phyloP scores from a whole-genome alignment of 805 yeast genomes.

The Sungouiozyma intestinalis region DNA sequence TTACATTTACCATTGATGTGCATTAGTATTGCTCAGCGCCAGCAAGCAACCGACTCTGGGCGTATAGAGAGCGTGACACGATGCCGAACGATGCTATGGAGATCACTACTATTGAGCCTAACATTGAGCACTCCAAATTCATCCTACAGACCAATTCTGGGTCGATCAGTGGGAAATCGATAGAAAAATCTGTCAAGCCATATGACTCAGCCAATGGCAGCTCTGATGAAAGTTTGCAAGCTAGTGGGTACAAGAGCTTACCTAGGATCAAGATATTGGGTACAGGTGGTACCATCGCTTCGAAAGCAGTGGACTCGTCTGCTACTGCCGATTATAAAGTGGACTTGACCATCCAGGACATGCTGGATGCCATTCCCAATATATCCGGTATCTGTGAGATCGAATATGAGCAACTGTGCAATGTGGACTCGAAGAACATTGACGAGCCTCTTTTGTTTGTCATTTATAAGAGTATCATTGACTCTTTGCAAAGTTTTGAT shows the following conservation, averaged over 20 bases:
- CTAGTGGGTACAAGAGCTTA: conserved; percentile 10
- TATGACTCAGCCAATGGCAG: neutral
- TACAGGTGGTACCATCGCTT: conserved; percentile 53
- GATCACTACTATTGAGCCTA: conserved; percentile 27
- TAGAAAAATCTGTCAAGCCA: neutral
- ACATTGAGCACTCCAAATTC: conserved; percentile 25
- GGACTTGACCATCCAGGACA: conserved; percentile 41
- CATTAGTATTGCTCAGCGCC: neutral
- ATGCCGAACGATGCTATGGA: conserved; percentile 24
- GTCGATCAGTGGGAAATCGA: neutral
- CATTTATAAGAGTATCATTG: conserved; percentile 37
- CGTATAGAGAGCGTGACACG: too few species aligned
- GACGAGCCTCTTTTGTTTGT: conserved; percentile 36
- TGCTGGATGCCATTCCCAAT: conserved; percentile 46
- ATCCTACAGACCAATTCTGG: conserved; percentile 12
- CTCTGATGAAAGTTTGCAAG: too few species aligned
- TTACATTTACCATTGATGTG: neutral
- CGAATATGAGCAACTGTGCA: conserved; percentile 52
- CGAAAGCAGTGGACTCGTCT: conserved; percentile 37
- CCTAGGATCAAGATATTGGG: conserved; percentile 40
- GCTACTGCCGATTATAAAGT: conserved; percentile 47
- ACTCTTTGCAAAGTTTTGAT: conserved; percentile 36
- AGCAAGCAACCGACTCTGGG: neutral
- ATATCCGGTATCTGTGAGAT: conserved; percentile 43
- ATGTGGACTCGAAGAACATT: conserved; percentile 51